Conservation (phyloP, 306 rosid genomes). For the Pyrus communis region DNA sequence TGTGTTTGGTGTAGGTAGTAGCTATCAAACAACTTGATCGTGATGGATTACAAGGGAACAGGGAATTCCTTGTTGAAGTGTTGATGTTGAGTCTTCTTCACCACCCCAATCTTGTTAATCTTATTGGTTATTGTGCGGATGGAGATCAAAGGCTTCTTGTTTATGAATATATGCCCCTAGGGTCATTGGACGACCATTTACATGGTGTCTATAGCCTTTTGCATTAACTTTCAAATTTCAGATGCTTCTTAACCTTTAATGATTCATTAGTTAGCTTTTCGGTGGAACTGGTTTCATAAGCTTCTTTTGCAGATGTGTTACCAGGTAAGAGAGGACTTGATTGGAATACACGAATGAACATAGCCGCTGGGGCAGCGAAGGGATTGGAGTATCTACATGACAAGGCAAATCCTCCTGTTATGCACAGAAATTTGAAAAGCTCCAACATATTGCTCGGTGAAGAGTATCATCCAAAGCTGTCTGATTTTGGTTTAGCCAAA, state of each 20-base stretch:
- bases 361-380: slow-evolving; percentile 88
- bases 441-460: slow-evolving; percentile 88
- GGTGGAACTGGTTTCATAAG: slow-evolving; percentile 6
- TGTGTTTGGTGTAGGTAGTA: slow-evolving; percentile 48
- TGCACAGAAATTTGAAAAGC: slow-evolving; percentile 85
- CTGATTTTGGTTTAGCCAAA: slow-evolving; percentile 93
- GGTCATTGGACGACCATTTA: slow-evolving; percentile 90
- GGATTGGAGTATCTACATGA: slow-evolving; percentile 89
- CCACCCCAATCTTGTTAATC: slow-evolving; percentile 88
- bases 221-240: neutral
- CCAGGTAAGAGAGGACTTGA: slow-evolving; percentile 66
- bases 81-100: slow-evolving; percentile 91
- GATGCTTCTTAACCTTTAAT: neutral
- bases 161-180: slow-evolving; percentile 86
- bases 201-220: slow-evolving; percentile 42
- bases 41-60: slow-evolving; percentile 88
- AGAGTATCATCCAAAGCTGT: slow-evolving; percentile 78
- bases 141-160: slow-evolving; percentile 97
- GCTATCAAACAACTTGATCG: slow-evolving; percentile 95
- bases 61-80: slow-evolving; percentile 90
- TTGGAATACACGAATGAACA: slow-evolving; percentile 89
- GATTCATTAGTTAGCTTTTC: neutral
- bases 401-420: slow-evolving; percentile 94
- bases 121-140: slow-evolving; percentile 92
- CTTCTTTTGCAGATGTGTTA: slow-evolving; percentile 53